These are phyloP conservation scores for Pyronema omphalodes DNA, from an alignment of 495 filamentous ascomycete genomes.

Conservation along the genomic window DNA sequence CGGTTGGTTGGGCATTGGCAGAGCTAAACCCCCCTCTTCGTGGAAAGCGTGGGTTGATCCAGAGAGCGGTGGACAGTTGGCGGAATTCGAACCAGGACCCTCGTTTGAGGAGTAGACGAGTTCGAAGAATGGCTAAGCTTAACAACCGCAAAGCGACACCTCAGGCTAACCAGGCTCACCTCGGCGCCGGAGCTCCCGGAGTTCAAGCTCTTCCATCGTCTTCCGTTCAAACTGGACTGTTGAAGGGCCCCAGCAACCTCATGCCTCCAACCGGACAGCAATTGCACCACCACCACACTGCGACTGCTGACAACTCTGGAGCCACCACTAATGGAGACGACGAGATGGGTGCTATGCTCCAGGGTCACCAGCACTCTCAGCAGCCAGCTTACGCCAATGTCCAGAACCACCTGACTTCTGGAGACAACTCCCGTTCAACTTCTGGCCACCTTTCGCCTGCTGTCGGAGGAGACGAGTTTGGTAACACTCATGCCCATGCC, in stretches of 20 bases:
- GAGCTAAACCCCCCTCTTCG: slow-evolving; percentile 77
- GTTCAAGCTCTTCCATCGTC: slow-evolving; percentile 19
- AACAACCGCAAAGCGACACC: slow-evolving; percentile 54
- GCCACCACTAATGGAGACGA: slow-evolving; percentile 39
- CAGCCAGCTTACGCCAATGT: slow-evolving; percentile 15
- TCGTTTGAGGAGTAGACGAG: slow-evolving; percentile 69
- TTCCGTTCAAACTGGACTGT: slow-evolving; percentile 13
- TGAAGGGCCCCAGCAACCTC: slow-evolving; percentile 23
- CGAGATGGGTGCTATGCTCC: slow-evolving; percentile 90
- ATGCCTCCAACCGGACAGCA: slow-evolving; percentile 30
- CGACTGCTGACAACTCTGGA: slow-evolving; percentile 35
- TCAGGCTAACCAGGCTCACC: slow-evolving; percentile 27
- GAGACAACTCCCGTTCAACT: slow-evolving; percentile 21
- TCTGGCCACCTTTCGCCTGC: slow-evolving; percentile 24
- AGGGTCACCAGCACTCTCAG: slow-evolving; percentile 47
- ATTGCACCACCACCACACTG: slow-evolving; percentile 68
- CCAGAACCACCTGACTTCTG: slow-evolving; percentile 20
- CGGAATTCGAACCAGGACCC: slow-evolving; percentile 96
- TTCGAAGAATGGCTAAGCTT: slow-evolving; percentile 89
- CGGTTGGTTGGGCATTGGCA: slow-evolving; percentile 90
- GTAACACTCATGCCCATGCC: slow-evolving; percentile 23
- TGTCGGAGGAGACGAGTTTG: slow-evolving; percentile 22
- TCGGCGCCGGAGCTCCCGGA: slow-evolving; percentile 20
- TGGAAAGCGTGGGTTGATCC: slow-evolving; percentile 87
- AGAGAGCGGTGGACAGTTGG: slow-evolving; percentile 96